Conservation (phyloP, 140 eudicot genomes). For the Anethum foeniculum region DNA sequence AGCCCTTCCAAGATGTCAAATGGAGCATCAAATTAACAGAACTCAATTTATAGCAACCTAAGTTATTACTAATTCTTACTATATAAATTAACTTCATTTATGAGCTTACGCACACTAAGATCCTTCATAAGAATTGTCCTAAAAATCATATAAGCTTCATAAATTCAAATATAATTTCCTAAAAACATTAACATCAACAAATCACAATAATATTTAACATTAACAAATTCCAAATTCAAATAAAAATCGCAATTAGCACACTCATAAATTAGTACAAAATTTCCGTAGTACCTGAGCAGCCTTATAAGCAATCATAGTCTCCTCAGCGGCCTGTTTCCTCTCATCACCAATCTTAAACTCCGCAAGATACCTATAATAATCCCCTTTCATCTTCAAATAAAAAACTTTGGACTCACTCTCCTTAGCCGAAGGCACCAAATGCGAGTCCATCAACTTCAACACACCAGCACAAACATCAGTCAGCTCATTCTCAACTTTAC, state of each 20-base stretch:
- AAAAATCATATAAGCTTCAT: not conserved
- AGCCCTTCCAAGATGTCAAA: not conserved
- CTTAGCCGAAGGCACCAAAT: constrained; percentile 25
- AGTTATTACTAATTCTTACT: not conserved
- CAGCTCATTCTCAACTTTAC: constrained; percentile 28
- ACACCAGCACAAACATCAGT: constrained; percentile 29
- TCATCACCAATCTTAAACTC: constrained; percentile 28
- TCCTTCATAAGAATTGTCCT: too few species aligned
- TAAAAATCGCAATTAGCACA: not conserved
- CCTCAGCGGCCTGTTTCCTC: constrained; percentile 37
- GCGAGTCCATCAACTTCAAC: constrained; percentile 13
- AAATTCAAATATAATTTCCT: too few species aligned
- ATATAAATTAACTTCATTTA: not conserved
- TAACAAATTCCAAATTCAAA: not conserved
- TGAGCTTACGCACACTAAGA: not conserved
- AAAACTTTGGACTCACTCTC: constrained; percentile 33
- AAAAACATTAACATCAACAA: too few species aligned
- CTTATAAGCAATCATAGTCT: constrained; percentile 32
- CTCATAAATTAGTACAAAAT: not conserved
- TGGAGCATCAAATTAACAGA: not conserved
- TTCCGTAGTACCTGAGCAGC: constrained; percentile 25
- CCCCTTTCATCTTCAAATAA: constrained; percentile 44
- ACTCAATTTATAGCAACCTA: not conserved
- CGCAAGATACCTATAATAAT: constrained; percentile 30
- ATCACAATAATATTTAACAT: not conserved